Conservation (phyloP, 2,329 filamentous ascomycete species). For the Phialocephala sp. region DNA sequence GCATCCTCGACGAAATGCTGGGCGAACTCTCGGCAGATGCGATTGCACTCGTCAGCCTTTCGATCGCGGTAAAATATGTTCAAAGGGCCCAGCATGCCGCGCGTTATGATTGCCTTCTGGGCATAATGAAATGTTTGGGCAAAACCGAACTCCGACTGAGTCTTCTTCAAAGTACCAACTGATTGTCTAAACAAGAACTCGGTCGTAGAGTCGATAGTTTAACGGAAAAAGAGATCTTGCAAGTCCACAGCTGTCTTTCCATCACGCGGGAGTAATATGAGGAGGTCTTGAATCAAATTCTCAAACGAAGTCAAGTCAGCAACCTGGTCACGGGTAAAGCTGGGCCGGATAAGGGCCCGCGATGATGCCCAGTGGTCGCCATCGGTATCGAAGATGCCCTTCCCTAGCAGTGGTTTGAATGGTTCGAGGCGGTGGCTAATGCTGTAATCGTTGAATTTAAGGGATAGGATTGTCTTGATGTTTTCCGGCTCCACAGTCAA, state of each 20-base stretch:
- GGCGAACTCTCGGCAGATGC: no score
- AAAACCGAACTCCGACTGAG: neutral
- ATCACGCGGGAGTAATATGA: slow-evolving; percentile 15
- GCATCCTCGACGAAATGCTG: no score
- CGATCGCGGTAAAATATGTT: no score
- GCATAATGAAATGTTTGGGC: neutral
- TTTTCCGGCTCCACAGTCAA: slow-evolving; percentile 13
- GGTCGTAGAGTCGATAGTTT: slow-evolving; percentile 42
- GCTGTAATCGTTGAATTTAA: slow-evolving; percentile 11
- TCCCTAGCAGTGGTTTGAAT: slow-evolving; percentile 21
- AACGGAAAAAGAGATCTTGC: slow-evolving; percentile 61
- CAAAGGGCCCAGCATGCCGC: no score
- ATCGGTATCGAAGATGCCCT: slow-evolving; percentile 24
- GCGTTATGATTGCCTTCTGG: neutral
- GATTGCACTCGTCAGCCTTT: no score
- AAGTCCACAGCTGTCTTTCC: slow-evolving; percentile 54
- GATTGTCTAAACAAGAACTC: slow-evolving; percentile 59
- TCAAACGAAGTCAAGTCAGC: slow-evolving; percentile 68
- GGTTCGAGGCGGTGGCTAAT: slow-evolving; percentile 12
- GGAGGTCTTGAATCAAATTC: slow-evolving; percentile 49
- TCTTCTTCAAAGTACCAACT: slow-evolving; percentile 2
- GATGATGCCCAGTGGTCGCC: slow-evolving; percentile 22
- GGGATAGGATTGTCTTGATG: slow-evolving; percentile 11
- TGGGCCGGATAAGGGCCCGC: slow-evolving; percentile 53
- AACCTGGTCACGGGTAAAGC: slow-evolving; percentile 56